Evolutionary conservation across 2,329 filamentous ascomycete species (phyloP).

Genomic region (Beauveria sp.): DNA sequence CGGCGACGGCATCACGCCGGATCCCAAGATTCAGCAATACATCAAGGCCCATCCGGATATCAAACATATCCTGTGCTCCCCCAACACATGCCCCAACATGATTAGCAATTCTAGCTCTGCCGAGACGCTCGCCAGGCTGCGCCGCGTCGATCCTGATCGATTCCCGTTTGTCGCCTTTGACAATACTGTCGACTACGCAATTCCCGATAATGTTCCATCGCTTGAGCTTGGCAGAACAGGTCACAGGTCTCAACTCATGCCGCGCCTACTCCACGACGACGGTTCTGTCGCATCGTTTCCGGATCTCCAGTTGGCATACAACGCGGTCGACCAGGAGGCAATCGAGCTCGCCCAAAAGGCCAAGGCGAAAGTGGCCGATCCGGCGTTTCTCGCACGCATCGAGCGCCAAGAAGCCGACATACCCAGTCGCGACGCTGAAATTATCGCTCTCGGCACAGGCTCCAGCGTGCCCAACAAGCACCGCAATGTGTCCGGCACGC

Average conservation of each 20-base stretch:
- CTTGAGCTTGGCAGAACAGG: constrained; percentile 37
- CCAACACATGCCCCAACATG: constrained; percentile 68
- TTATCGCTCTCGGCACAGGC: constrained; percentile 84
- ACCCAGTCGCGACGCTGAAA: constrained; percentile 67
- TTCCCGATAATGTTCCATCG: constrained; percentile 18
- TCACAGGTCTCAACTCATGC: constrained; percentile 39
- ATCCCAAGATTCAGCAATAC: constrained; percentile 55
- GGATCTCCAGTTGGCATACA: constrained; percentile 38
- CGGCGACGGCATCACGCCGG: constrained; percentile 54
- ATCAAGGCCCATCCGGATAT: constrained; percentile 53
- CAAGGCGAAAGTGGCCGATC: constrained; percentile 30
- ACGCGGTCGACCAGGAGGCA: constrained; percentile 35
- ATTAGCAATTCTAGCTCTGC: constrained; percentile 63
- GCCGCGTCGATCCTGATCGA: constrained; percentile 63
- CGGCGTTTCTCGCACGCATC: constrained; percentile 41
- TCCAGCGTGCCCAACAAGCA: constrained; percentile 88
- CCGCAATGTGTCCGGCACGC: constrained; percentile 85
- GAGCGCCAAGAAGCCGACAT: constrained; percentile 53
- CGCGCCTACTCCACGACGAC: constrained; percentile 37
- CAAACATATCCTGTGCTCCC: constrained; percentile 70
- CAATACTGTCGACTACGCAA: constrained; percentile 33
- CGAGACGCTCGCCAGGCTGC: constrained; percentile 59
- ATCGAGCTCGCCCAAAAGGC: constrained; percentile 45
- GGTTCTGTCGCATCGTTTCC: constrained; percentile 37
- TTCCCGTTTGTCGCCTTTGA: constrained; percentile 65